Base-by-base conservation (phyloP, 2,329 filamentous ascomycete species). In the Corinectria fuckeliana region DNA sequence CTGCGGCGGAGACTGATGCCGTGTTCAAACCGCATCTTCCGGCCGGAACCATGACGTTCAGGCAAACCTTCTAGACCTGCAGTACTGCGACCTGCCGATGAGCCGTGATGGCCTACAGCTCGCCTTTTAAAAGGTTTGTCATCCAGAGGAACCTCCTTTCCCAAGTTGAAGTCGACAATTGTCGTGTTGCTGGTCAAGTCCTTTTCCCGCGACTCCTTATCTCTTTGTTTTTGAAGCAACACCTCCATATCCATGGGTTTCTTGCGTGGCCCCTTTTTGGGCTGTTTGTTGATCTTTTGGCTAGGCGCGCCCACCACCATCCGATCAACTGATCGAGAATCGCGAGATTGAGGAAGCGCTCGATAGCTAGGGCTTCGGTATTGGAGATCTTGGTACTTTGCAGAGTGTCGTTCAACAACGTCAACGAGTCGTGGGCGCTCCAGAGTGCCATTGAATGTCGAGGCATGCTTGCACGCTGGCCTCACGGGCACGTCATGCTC, bases 1-100 rank as follows among this genome's bases (percentile, higher is more conserved):
- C 78, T 80, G 28, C 79, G 78, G 54, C 77, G 77, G 26, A 87
- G 77, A 67, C 75, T 82, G 58, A 82, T 76, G 5, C 71, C 72
- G 54, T 75, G 75, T 9, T 72, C 66, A 5, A 62, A 50, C 26
- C 71, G 67, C 42, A 72, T 59, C 23, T 62, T 68, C 36, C 69
- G 69, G 21, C 69, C 62, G 25, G 68, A 60, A 44, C 63, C 41
- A 20, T 73, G 66, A 21, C 62, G 65, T 4, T 73, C 64, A 4
- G 72, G 69, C 14, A 71, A 61, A 13, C 52, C 62, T 25, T 70
- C 67, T 13, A 71, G 66, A 5, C 65, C 69, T 8, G 39, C 56
- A 20, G 59, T 57, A 54, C 56, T 58, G 36, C 67, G 64, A 36
- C 57, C 39, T 6, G 34, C 44, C 11, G 55, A 39, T 10, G 50